Percentiles rank a stretch among this genome's conserved stretches.
Evolutionary conservation across 139 green algal species (phyloP).

Genomic region (Mesotaenium endlicherianum): DNA sequence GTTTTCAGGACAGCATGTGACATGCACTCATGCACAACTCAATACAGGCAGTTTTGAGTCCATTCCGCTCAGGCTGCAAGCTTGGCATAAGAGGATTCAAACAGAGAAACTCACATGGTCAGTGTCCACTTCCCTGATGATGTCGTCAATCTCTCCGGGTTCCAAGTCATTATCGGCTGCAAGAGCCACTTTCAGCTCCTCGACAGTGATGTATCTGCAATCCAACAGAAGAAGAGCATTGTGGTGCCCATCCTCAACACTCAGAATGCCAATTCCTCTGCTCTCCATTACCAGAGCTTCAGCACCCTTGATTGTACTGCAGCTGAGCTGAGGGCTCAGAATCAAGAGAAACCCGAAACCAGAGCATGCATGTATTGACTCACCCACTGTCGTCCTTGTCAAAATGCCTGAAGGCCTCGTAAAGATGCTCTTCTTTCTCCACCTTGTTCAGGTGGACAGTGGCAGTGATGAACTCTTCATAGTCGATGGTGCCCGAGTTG

Average conservation of each 20-base stretch:
- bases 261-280: background rate
- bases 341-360: background rate
- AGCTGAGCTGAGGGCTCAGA: background rate
- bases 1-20: too few relatives aligned
- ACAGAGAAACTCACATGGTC: constrained; percentile 16
- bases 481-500: constrained; percentile 76
- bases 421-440: constrained; percentile 54
- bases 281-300: background rate
- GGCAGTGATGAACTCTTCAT: constrained; percentile 78
- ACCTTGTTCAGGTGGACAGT: constrained; percentile 62
- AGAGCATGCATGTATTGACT: background rate
- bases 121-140: constrained; percentile 25
- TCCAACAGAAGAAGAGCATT: background rate
- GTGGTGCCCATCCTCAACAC: background rate
- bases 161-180: background rate
- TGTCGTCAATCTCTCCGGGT: constrained; percentile 21
- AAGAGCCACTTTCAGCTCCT: constrained; percentile 45
- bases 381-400: constrained; percentile 47
- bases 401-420: constrained; percentile 50
- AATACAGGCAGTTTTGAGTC: too few relatives aligned
- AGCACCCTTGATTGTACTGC: background rate
- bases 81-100: too few relatives aligned
- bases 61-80: too few relatives aligned
- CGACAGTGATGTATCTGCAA: constrained; percentile 44
- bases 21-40: too few relatives aligned